Base-by-base conservation (phyloP, 139 green algal genomes). In the Pedinophyceae sp. region DNA sequence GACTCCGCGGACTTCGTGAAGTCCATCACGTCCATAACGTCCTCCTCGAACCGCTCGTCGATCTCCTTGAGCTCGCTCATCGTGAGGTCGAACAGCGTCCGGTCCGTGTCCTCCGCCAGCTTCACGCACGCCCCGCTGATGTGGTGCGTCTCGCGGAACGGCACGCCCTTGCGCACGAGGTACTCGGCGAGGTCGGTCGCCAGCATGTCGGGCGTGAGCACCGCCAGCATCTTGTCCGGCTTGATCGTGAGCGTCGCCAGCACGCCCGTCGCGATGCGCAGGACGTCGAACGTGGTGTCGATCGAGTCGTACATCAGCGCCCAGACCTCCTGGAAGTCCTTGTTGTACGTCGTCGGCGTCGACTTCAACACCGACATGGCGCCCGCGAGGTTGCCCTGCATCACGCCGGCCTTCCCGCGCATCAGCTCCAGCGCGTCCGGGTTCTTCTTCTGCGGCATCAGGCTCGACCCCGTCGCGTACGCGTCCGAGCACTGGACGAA, bases 381-480 rank as follows among this genome's bases (percentile, higher is more conserved):
- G 26, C 83, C 87, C 10, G 72, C 75, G 58, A 98, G 63, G 71
- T 91, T 88, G 56, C 92, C 92, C 45, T 89, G 77, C 43, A 92
- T 51, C 22, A 54, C 55, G 16, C 74, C 74, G 1, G 62, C 68
- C 61, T 84, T 84, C 28, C 74, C 87, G 38, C 92, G 74, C 61
- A 98, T 83, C 15, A 99, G 78, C 76, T 99, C 92, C 48, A 96
- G 73, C 0, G 91, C 88, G 67, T 99, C 92, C 19, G 92, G 92
- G 75, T 99, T 99, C 80, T 99, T 99, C 79, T 99, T 99, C 73
- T 99, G 92, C 20, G 92, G 92, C 92, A 99, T 99, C 43, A 99
- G 73, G 65, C 64, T 84, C 30, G 70, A 88, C 22, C 92, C 89
- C 19, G 92, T 99, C 13, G 84, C 82, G 59, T 95, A 97, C 4